phyloP scores from a whole-genome alignment of 805 yeast genomes.

The Saturnispora hagleri region DNA sequence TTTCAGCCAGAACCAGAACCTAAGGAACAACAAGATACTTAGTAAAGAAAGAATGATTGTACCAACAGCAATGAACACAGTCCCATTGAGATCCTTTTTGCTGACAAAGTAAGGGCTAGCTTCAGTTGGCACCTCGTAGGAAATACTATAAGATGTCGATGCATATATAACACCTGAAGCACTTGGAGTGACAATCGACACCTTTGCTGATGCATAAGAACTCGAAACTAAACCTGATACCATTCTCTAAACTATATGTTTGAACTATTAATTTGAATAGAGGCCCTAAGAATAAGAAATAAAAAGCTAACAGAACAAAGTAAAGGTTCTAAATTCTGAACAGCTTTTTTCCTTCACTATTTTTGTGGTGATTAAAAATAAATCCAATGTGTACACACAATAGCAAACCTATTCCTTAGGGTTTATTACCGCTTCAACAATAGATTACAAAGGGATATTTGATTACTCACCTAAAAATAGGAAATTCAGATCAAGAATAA shows the following conservation, averaged over 20 bases:
- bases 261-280: background rate
- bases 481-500: background rate
- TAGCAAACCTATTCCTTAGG: background rate
- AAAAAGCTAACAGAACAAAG: background rate
- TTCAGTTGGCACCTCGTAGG: slow-evolving; percentile 13
- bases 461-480: background rate
- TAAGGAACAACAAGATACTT: slow-evolving; percentile 16
- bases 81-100: slow-evolving; percentile 25
- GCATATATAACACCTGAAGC: background rate
- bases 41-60: slow-evolving; percentile 22
- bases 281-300: background rate
- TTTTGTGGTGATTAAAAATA: background rate
- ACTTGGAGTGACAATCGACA: background rate
- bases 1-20: slow-evolving; percentile 20
- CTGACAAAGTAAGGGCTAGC: slow-evolving; percentile 27
- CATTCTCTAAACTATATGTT: background rate
- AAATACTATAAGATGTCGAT: background rate
- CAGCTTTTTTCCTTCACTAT: background rate
- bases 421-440: background rate
- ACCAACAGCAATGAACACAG: slow-evolving; percentile 38
- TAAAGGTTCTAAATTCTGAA: background rate
- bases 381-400: background rate
- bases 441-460: background rate
- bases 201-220: background rate
- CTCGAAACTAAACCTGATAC: background rate